Percentiles rank a stretch among this genome's conserved stretches.
phyloP scores from a whole-genome alignment of 2,329 filamentous ascomycete genomes.

The Rutstroemia sp. region DNA sequence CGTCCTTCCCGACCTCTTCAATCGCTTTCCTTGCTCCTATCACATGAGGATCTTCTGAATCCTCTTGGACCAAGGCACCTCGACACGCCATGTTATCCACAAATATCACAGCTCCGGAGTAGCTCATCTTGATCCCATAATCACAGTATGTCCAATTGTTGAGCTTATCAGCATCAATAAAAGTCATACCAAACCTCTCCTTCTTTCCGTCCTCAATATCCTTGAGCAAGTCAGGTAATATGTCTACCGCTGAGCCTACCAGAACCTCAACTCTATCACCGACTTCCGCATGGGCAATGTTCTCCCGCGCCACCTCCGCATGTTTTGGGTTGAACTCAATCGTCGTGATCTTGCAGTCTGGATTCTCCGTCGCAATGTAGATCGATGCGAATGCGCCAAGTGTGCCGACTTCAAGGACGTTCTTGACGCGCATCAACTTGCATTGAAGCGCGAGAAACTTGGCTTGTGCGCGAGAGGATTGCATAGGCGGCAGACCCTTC shows the following conservation, averaged over 20 bases:
- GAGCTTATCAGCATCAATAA: conserved; percentile 1
- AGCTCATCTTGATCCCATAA: background rate
- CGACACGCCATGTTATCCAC: background rate
- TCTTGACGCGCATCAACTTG: conserved; percentile 30
- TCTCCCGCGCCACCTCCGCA: background rate
- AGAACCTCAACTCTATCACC: background rate
- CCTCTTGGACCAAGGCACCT: background rate
- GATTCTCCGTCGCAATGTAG: background rate
- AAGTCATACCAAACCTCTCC: background rate
- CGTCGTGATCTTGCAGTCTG: background rate
- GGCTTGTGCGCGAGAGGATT: conserved; percentile 31
- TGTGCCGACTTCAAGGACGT: conserved; percentile 47
- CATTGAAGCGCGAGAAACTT: conserved; percentile 35
- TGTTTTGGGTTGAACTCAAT: background rate
- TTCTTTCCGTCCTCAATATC: background rate
- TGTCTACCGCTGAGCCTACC: background rate
- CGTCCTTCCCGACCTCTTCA: background rate
- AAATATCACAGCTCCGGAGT: background rate
- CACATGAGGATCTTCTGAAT: background rate
- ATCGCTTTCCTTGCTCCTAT: background rate
- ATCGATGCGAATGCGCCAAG: conserved; percentile 47
- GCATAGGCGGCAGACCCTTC: conserved; percentile 33
- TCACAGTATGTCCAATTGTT: background rate
- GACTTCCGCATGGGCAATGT: background rate
- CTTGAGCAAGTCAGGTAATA: background rate